Conservation (phyloP, 495 filamentous ascomycete genomes). For the Tuber borchii region DNA sequence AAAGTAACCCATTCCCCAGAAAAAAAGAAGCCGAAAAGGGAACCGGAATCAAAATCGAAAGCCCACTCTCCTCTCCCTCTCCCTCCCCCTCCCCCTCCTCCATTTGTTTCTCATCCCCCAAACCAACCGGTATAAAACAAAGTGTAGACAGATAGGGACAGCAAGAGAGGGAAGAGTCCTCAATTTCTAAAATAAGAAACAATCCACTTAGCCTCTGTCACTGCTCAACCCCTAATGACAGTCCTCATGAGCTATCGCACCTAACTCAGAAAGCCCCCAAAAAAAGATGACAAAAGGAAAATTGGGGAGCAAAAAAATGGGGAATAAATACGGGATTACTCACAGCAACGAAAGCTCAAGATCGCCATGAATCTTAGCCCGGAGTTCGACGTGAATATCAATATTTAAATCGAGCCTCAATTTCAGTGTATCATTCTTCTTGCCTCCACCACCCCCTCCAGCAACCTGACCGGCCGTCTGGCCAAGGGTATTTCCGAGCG, state of each 20-base stretch:
- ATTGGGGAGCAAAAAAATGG: neutral
- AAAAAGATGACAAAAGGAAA: neutral
- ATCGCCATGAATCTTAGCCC: slow-evolving; percentile 89
- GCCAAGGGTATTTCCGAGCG: neutral
- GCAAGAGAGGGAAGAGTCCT: neutral
- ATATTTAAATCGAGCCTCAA: slow-evolving; percentile 77
- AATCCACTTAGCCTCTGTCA: neutral
- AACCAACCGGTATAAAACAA: neutral
- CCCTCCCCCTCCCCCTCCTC: neutral
- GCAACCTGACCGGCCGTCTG: neutral
- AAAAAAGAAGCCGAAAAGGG: neutral
- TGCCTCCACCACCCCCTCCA: slow-evolving; percentile 37
- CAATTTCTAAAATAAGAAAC: neutral
- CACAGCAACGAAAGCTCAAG: slow-evolving; percentile 78
- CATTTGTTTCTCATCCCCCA: neutral
- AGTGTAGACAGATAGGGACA: neutral
- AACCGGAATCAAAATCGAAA: neutral
- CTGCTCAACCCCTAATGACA: neutral
- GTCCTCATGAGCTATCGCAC: neutral
- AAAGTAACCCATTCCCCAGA: neutral
- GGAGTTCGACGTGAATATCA: slow-evolving; percentile 81
- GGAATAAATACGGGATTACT: slow-evolving; percentile 44
- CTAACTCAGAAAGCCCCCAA: neutral
- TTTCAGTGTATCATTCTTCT: slow-evolving; percentile 64
- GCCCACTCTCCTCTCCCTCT: neutral